Percentiles rank a stretch among this genome's conserved stretches.
phyloP scores from a whole-genome alignment of 208 protist genomes.

The Trypanosoma boissoni region DNA sequence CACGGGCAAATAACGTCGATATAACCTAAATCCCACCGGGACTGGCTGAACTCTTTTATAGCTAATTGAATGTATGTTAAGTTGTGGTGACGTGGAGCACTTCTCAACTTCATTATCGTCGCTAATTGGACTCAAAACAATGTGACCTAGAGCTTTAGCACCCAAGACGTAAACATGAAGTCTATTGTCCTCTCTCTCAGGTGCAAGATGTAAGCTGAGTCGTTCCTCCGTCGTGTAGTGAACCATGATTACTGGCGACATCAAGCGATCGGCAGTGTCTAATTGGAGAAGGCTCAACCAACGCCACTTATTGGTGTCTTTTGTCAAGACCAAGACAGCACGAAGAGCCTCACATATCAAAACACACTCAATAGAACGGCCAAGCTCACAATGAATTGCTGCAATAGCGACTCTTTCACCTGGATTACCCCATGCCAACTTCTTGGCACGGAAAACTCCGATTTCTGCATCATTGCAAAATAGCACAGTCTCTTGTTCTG shows the following conservation, averaged over 20 bases:
- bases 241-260: slow-evolving; percentile 57
- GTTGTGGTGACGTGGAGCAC: background rate
- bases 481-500: background rate
- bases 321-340: slow-evolving; percentile 61
- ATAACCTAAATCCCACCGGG: slow-evolving; percentile 62
- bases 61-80: slow-evolving; percentile 13
- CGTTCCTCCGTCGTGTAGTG: slow-evolving; percentile 69
- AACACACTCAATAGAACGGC: slow-evolving; percentile 55
- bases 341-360: slow-evolving; percentile 45
- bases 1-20: slow-evolving; percentile 56
- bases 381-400: slow-evolving; percentile 37
- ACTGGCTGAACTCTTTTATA: slow-evolving; percentile 35
- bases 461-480: slow-evolving; percentile 8
- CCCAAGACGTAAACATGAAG: slow-evolving; percentile 81
- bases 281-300: slow-evolving; percentile 81
- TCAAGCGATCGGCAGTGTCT: slow-evolving; percentile 48
- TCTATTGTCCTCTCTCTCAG: slow-evolving; percentile 41
- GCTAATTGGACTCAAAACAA: too few species aligned
- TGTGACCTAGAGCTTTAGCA: slow-evolving; percentile 59
- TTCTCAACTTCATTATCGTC: slow-evolving; percentile 25
- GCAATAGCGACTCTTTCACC: slow-evolving; percentile 6
- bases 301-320: slow-evolving; percentile 77
- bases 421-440: background rate
- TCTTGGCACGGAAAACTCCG: slow-evolving; percentile 4
- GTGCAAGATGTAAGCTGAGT: slow-evolving; percentile 50